Evolutionary conservation across 495 filamentous ascomycete genomes (phyloP).

Genomic region (Daldinia decipiens): DNA sequence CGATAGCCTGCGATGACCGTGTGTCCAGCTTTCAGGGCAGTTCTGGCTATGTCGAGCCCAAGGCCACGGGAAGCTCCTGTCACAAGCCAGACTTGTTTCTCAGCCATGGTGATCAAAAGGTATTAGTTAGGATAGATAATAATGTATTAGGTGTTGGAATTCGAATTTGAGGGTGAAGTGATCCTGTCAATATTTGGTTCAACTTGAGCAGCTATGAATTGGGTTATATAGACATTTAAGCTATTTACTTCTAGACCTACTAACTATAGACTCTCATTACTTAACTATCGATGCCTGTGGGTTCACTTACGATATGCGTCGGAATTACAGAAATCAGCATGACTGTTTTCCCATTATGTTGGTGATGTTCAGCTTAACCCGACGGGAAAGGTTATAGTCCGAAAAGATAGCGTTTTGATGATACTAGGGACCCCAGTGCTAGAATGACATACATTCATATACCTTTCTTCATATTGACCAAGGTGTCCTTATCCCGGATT

Average conservation of each 20-base stretch:
- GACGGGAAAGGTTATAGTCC: neutral
- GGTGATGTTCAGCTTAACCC: neutral
- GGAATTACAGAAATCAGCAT: neutral
- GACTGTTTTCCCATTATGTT: neutral
- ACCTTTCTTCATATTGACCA: too few relatives aligned
- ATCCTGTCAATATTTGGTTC: neutral
- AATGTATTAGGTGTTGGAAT: neutral
- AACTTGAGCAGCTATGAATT: neutral
- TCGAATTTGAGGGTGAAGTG: neutral
- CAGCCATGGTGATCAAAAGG: conserved; percentile 26
- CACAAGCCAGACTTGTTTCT: conserved; percentile 56
- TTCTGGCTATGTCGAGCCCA: conserved; percentile 50
- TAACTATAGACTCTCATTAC: neutral
- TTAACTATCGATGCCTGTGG: neutral
- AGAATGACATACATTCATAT: too few relatives aligned
- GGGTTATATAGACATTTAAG: conserved; percentile 15
- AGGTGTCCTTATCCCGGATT: conserved; percentile 13
- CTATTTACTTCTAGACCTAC: neutral
- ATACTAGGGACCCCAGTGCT: neutral
- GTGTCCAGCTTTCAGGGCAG: conserved; percentile 53
- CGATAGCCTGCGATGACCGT: conserved; percentile 54
- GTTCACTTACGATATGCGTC: neutral
- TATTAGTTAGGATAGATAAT: neutral
- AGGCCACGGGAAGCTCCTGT: conserved; percentile 59
- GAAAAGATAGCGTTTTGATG: neutral